phyloP scores from a whole-genome alignment of 345 rosid species.

The Populus euphratica region DNA sequence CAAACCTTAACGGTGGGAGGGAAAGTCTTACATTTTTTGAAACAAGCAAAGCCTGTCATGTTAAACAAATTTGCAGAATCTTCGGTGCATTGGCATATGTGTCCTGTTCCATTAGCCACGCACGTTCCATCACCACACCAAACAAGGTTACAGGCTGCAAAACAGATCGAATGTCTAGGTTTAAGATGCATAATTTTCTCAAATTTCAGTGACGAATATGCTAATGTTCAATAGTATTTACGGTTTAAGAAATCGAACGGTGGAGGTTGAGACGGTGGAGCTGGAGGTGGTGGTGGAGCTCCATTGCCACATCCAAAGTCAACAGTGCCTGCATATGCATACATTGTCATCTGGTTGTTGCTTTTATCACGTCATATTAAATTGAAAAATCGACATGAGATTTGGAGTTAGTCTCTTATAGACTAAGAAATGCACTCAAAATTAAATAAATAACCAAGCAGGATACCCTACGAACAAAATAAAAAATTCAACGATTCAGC shows the following conservation, averaged over 20 bases:
- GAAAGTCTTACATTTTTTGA: slow-evolving; percentile 30
- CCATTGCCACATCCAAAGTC: slow-evolving; percentile 33
- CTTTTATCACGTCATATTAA: background rate
- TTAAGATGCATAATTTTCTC: background rate
- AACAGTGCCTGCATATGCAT: slow-evolving; percentile 35
- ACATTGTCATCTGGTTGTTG: background rate
- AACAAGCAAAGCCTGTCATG: slow-evolving; percentile 18
- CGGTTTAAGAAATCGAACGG: slow-evolving; percentile 10
- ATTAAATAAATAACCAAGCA: background rate
- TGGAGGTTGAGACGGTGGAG: background rate
- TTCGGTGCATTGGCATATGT: slow-evolving; percentile 33
- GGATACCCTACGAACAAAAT: no score
- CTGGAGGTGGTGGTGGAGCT: slow-evolving; percentile 30
- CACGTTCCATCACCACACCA: slow-evolving; percentile 50
- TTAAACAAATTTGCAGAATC: slow-evolving; percentile 28
- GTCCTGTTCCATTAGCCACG: slow-evolving; percentile 19
- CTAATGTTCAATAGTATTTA: background rate
- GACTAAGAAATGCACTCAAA: background rate
- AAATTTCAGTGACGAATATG: background rate
- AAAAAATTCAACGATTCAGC: no score
- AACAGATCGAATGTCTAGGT: background rate
- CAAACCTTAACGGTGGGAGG: background rate
- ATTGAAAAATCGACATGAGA: background rate
- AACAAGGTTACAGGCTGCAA: slow-evolving; percentile 35
- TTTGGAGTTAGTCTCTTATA: no score